Evolutionary conservation across 805 yeast genomes (phyloP).

Genomic region (Pichia kluyveri): DNA sequence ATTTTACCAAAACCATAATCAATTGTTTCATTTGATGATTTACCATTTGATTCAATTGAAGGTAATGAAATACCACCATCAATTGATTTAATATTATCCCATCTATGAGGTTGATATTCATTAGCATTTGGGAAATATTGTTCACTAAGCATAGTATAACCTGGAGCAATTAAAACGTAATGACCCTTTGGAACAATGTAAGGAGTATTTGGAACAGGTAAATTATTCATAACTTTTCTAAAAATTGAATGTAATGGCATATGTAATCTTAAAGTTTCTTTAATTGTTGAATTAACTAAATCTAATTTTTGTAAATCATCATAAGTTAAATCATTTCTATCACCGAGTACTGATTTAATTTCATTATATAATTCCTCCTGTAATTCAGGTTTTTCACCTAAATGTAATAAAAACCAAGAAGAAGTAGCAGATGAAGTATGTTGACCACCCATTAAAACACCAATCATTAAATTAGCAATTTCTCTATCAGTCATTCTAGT

Average conservation of each 20-base stretch:
- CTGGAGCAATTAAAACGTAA: constrained; percentile 88
- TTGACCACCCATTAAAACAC: constrained; percentile 98
- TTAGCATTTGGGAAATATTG: constrained; percentile 71
- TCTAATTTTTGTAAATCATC: constrained; percentile 81
- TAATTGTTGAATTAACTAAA: constrained; percentile 70
- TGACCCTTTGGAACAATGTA: constrained; percentile 86
- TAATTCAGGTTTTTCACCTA: constrained; percentile 78
- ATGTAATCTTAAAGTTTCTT: constrained; percentile 92
- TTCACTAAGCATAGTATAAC: constrained; percentile 73
- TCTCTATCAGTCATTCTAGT: constrained; percentile 89
- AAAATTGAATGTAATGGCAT: constrained; percentile 94
- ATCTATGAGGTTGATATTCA: constrained; percentile 77
- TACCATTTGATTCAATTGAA: constrained; percentile 26
- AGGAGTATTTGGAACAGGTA: constrained; percentile 69
- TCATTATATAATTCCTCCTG: constrained; percentile 78
- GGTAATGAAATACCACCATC: constrained; percentile 19
- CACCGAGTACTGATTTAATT: constrained; percentile 53
- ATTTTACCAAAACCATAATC: constrained; percentile 98
- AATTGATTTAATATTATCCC: constrained; percentile 40
- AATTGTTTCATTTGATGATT: constrained; percentile 31
- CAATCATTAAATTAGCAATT: constrained; percentile 87
- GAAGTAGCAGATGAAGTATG: constrained; percentile 96
- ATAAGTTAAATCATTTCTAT: constrained; percentile 54
- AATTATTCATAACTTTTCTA: constrained; percentile 75
- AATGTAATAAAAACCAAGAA: constrained; percentile 87